Conservation (phyloP, 2,329 filamentous ascomycete genomes). For the Xylaria sp. region DNA sequence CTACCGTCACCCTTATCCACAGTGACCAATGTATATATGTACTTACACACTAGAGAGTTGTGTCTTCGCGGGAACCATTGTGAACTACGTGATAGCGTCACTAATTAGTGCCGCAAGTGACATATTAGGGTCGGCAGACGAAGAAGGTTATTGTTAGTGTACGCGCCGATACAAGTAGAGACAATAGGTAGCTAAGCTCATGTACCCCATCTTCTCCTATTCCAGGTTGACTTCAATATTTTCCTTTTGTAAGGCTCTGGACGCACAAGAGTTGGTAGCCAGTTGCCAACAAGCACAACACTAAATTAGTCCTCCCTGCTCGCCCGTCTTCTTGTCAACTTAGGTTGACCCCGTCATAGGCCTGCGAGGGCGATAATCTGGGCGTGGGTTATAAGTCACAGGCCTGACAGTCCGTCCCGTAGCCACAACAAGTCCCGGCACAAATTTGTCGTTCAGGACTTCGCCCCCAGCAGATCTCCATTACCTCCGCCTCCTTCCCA, state of each 20-base stretch:
- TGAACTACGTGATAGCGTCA: conserved; percentile 30
- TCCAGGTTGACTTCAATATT: conserved; percentile 16
- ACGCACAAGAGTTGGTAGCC: background rate
- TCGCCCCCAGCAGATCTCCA: conserved; percentile 40
- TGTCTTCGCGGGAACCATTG: conserved; percentile 33
- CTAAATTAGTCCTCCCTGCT: conserved; percentile 21
- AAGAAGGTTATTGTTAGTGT: conserved; percentile 34
- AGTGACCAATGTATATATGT: conserved; percentile 36
- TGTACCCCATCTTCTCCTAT: conserved; percentile 18
- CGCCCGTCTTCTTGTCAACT: conserved; percentile 24
- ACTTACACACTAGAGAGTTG: too few species aligned
- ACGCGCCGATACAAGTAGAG: conserved; percentile 25
- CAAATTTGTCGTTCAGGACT: conserved; percentile 37
- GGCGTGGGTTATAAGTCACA: conserved; percentile 28
- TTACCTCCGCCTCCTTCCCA: conserved; percentile 43
- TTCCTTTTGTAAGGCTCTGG: conserved; percentile 18
- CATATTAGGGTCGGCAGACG: conserved; percentile 39
- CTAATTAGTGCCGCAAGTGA: conserved; percentile 29
- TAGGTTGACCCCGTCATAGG: conserved; percentile 29
- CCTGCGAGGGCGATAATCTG: conserved; percentile 25
- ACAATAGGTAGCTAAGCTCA: conserved; percentile 10
- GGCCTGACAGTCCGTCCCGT: conserved; percentile 22
- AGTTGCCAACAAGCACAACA: conserved; percentile 6
- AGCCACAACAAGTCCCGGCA: conserved; percentile 38
- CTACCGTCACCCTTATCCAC: conserved; percentile 39